phyloP scores from a whole-genome alignment of 2,329 filamentous ascomycete genomes.

The Apiospora hydei region DNA sequence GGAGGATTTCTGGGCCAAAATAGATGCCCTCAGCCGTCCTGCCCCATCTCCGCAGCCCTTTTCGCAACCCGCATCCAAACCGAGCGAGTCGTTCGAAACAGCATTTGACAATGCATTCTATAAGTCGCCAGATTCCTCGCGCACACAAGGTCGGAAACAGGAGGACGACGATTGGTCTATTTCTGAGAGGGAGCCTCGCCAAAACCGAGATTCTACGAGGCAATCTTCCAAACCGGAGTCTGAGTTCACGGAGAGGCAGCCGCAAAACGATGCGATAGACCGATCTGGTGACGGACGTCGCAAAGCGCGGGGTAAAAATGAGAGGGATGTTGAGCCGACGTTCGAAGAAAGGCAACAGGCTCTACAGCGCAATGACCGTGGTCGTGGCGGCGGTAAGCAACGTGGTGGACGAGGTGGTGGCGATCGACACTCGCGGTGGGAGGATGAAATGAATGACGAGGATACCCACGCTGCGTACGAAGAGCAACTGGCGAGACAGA shows the following conservation, averaged over 20 bases:
- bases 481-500: conserved; percentile 51
- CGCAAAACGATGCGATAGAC: not conserved
- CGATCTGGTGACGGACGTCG: not conserved
- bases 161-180: not conserved
- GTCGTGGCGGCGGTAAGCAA: conserved; percentile 6
- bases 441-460: conserved; percentile 22
- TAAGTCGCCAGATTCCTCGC: not conserved
- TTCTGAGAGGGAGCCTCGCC: not conserved
- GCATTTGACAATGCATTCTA: not conserved
- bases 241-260: not conserved
- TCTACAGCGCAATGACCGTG: not conserved
- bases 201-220: not conserved
- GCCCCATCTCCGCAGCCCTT: not conserved
- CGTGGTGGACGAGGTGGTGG: conserved; percentile 20
- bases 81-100: not conserved
- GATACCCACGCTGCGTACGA: conserved; percentile 37
- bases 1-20: conserved; percentile 33
- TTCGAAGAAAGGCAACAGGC: not conserved
- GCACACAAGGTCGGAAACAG: not conserved
- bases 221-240: not conserved
- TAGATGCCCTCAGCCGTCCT: conserved; percentile 22
- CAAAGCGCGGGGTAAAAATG: not conserved
- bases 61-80: not conserved
- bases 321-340: not conserved
- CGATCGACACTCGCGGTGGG: not conserved